Base-by-base conservation (phyloP, 441 rosid genomes). In the Lepidium campestre region DNA sequence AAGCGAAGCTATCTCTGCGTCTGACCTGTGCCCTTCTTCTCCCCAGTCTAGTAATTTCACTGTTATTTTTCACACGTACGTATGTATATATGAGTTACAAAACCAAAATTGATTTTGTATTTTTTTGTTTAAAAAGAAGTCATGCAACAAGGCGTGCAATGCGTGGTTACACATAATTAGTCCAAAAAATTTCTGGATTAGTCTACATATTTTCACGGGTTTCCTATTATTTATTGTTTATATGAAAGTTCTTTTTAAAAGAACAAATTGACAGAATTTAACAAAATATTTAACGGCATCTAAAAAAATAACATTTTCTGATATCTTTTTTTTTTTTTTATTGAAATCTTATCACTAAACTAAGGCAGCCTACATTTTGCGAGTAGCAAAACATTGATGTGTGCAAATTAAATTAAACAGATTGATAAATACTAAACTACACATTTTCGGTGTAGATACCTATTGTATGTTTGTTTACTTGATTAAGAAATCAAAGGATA, bases 31-130 rank as follows among this genome's bases (percentile, higher is more conserved):
- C 10, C 89, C 85, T 50, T 86, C 92, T 81, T 86, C 89, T 69
- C 92, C 92, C 86, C 88, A 83, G 62, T 86, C 92, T 55, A 86
- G 83, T 72, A 86, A 84, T 70, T 86, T 86, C 75, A 86, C 89
- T 86, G 78, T 62, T 71, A 52, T 46, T 44, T 15, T 52, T 25
- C 49, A 68, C 57, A 36, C 19, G 14, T n/a, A 19, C 4, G 27
- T 25, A 32, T 9, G 11, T 12, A 15, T 6, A 50, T 25, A 34
- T 11, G 11, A 36, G 19, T 20, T 20, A 56, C 15, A 22, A 13
- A 20, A 36, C 12, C 1, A 35, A 35, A 27, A 27, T 1, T 4
- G 0, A 25, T 25, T 25, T 25, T 25, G 29, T 0, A n/a, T n/a
- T n/a, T n/a, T 29, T 29, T 29, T 29, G 34, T 29, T 29, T 29